Evolutionary conservation across 2,329 filamentous ascomycete species (phyloP).

Genomic region (Tolypocladium paradoxum): DNA sequence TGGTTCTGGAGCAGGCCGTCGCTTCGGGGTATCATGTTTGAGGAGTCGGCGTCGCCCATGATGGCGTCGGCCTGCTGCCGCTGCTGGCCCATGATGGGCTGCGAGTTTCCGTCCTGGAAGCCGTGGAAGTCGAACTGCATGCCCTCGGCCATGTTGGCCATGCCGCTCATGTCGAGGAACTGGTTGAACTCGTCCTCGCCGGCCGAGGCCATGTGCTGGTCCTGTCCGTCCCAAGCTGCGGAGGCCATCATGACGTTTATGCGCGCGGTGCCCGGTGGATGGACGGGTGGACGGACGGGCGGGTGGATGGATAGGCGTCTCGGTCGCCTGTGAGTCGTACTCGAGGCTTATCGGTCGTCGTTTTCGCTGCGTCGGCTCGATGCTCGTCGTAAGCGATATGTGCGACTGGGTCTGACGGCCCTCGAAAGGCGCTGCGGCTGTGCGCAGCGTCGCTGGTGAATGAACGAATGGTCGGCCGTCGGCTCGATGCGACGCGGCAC

Average conservation of each 20-base stretch:
- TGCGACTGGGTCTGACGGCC: background rate
- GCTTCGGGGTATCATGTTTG: constrained; percentile 17
- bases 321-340: background rate
- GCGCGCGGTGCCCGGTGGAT: background rate
- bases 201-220: constrained; percentile 39
- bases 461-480: background rate
- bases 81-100: constrained; percentile 17
- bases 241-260: constrained; percentile 17
- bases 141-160: constrained; percentile 40
- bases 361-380: background rate
- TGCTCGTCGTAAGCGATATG: background rate
- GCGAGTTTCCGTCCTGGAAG: constrained; percentile 32
- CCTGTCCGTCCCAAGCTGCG: constrained; percentile 43
- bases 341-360: background rate
- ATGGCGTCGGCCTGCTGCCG: constrained; percentile 22
- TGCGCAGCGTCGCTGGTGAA: background rate
- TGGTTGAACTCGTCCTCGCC: constrained; percentile 54
- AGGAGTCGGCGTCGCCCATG: constrained; percentile 21
- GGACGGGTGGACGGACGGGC: background rate
- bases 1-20: constrained; percentile 31
- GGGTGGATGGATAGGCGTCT: background rate
- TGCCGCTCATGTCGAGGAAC: constrained; percentile 49
- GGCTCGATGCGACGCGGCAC: background rate
- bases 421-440: background rate
- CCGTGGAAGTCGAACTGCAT: constrained; percentile 51